Percentiles rank a stretch among this genome's conserved stretches.
Evolutionary conservation across 2,329 filamentous ascomycete genomes (phyloP).

Genomic region (Penicillium sp.): DNA sequence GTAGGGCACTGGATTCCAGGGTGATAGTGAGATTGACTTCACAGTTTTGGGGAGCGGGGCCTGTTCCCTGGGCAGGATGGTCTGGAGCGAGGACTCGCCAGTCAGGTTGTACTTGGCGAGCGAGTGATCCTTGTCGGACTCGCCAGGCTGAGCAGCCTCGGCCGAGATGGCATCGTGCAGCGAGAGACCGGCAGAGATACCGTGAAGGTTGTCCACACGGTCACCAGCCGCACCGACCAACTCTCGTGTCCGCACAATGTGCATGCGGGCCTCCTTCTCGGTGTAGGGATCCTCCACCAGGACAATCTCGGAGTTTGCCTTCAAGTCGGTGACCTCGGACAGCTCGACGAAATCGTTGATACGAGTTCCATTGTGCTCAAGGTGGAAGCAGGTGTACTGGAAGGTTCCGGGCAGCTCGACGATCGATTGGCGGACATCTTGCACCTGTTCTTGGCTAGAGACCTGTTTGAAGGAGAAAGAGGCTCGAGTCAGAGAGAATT

Average conservation of each 20-base stretch:
- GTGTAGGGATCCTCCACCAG: slow-evolving; percentile 95
- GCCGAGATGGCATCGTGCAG: slow-evolving; percentile 75
- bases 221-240: slow-evolving; percentile 90
- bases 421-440: slow-evolving; percentile 94
- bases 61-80: slow-evolving; percentile 68
- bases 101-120: slow-evolving; percentile 77
- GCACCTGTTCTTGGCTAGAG: slow-evolving; percentile 90
- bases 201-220: slow-evolving; percentile 82
- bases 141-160: slow-evolving; percentile 47
- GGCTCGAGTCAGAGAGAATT: slow-evolving; percentile 26
- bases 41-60: slow-evolving; percentile 81
- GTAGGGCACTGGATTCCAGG: slow-evolving; percentile 96
- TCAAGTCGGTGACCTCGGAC: slow-evolving; percentile 81
- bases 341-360: slow-evolving; percentile 96
- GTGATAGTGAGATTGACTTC: slow-evolving; percentile 82
- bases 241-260: slow-evolving; percentile 86
- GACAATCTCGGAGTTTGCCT: slow-evolving; percentile 73
- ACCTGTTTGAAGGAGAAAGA: slow-evolving; percentile 57
- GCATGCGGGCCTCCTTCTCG: slow-evolving; percentile 96
- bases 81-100: slow-evolving; percentile 66
- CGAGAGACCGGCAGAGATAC: slow-evolving; percentile 80
- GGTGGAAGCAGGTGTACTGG: slow-evolving; percentile 98
- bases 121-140: slow-evolving; percentile 53
- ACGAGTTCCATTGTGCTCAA: slow-evolving; percentile 83
- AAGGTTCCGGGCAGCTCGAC: slow-evolving; percentile 91